These are phyloP conservation scores for Somion occarium DNA, from an alignment of 1,284 basidiomycete genomes.

Conservation along the genomic window DNA sequence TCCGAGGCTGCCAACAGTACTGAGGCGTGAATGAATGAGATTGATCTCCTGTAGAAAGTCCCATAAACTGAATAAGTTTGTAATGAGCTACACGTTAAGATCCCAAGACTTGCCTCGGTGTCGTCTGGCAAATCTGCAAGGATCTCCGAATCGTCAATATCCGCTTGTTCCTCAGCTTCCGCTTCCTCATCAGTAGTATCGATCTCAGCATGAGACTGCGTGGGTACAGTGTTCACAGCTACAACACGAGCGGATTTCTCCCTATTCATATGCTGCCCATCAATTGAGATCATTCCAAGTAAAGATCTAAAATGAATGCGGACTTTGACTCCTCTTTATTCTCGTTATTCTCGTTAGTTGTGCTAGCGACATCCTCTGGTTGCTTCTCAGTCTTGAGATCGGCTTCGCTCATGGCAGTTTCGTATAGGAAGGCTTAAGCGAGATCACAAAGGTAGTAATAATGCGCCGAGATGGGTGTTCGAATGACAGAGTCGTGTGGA, in stretches of 20 bases:
- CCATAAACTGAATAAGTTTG: constrained; percentile 8
- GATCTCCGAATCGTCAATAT: constrained; percentile 38
- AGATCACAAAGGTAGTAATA: no score
- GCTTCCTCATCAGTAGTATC: constrained; percentile 33
- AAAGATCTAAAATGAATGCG: background rate
- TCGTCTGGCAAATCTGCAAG: constrained; percentile 51
- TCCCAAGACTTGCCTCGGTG: constrained; percentile 50
- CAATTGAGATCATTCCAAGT: background rate
- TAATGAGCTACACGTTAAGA: background rate
- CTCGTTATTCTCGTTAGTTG: no score
- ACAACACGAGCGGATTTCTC: constrained; percentile 22
- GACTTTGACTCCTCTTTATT: no score
- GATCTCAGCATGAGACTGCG: constrained; percentile 9
- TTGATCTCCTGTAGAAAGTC: constrained; percentile 73
- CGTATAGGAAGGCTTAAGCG: no score
- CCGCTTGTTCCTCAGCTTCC: constrained; percentile 24
- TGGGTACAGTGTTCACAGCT: constrained; percentile 12
- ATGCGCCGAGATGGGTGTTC: no score
- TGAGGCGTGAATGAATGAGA: constrained; percentile 80
- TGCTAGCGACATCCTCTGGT: no score
- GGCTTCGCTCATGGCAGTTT: no score
- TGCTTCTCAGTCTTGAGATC: no score
- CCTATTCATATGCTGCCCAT: constrained; percentile 7
- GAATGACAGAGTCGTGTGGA: no score
- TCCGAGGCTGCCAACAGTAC: constrained; percentile 57